These are phyloP conservation scores for Sanguinoderma infundibulare DNA, from an alignment of 1,284 basidiomycete species.

Conservation along the genomic window DNA sequence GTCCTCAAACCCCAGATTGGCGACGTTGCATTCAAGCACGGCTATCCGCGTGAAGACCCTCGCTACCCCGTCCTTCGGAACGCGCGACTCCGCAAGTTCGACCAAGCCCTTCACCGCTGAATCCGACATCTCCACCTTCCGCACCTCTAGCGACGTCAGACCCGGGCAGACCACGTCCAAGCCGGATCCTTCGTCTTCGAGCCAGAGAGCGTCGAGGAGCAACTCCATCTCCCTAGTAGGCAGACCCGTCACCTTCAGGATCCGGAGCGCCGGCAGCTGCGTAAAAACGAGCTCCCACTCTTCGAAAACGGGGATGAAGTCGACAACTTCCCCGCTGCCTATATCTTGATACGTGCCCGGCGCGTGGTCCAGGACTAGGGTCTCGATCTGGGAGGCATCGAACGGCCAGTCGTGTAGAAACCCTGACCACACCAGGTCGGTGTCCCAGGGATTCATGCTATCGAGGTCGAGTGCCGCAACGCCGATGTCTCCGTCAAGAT, in stretches of 20 bases:
- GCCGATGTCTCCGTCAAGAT: not conserved
- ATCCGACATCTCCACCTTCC: not conserved
- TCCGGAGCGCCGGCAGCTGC: not conserved
- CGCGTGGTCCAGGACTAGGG: slow-evolving; percentile 5
- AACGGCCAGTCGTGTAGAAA: not conserved
- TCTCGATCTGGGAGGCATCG: not conserved
- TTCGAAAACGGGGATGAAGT: not conserved
- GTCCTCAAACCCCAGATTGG: too few relatives aligned
- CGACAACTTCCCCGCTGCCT: not conserved
- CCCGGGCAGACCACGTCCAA: not conserved
- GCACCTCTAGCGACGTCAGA: not conserved
- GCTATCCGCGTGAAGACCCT: not conserved
- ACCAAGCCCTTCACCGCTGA: not conserved
- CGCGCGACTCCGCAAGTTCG: not conserved
- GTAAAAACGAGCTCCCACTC: not conserved
- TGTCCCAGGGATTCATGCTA: not conserved
- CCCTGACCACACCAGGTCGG: not conserved
- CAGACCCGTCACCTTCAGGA: not conserved
- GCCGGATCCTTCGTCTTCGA: not conserved
- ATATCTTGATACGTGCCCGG: not conserved
- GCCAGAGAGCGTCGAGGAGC: not conserved
- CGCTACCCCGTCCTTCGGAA: too few relatives aligned
- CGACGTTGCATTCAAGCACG: not conserved
- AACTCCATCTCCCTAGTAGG: not conserved
- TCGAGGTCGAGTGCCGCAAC: not conserved